Evolutionary conservation across 2,329 filamentous ascomycete genomes (phyloP).

Genomic region (Scytalidium lignicola): DNA sequence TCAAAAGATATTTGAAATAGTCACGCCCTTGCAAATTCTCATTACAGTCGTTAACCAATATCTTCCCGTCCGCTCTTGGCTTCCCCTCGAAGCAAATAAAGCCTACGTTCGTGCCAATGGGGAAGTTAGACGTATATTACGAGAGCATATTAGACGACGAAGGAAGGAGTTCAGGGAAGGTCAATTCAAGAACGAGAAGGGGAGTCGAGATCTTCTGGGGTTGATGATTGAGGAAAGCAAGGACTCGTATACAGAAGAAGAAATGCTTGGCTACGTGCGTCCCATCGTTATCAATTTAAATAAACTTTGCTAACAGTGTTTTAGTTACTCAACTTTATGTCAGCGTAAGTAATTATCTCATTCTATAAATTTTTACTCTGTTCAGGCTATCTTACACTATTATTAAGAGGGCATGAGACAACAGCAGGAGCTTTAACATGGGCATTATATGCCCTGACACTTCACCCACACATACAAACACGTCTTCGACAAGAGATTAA

Average conservation of each 20-base stretch:
- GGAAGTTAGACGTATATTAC: conserved; percentile 30
- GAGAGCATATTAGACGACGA: conserved; percentile 26
- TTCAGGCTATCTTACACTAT: conserved; percentile 21
- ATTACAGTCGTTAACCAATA: conserved; percentile 19
- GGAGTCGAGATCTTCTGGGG: conserved; percentile 29
- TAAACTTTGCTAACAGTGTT: neutral
- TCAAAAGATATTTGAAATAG: conserved; percentile 17
- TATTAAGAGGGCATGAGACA: conserved; percentile 32
- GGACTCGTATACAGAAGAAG: conserved; percentile 31
- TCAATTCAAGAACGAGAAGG: conserved; percentile 16
- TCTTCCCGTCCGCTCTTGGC: conserved; percentile 23
- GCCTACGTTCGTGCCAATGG: conserved; percentile 30
- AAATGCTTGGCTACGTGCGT: conserved; percentile 31
- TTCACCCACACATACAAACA: conserved; percentile 55
- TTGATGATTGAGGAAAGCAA: conserved; percentile 28
- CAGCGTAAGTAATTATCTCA: conserved; percentile 27
- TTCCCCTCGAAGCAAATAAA: conserved; percentile 35
- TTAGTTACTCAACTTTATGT: conserved; percentile 40
- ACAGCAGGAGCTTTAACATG: conserved; percentile 35
- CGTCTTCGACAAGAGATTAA: conserved; percentile 63
- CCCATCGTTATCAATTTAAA: neutral
- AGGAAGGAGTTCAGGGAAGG: conserved; percentile 19
- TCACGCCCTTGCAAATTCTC: conserved; percentile 7
- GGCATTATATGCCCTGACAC: conserved; percentile 58
- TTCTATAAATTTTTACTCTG: conserved; percentile 14